Evolutionary conservation across 1,284 basidiomycete species (phyloP), one percentile per base, ranked within the genome.

Genomic region (Moesziomyces sp.): DNA sequence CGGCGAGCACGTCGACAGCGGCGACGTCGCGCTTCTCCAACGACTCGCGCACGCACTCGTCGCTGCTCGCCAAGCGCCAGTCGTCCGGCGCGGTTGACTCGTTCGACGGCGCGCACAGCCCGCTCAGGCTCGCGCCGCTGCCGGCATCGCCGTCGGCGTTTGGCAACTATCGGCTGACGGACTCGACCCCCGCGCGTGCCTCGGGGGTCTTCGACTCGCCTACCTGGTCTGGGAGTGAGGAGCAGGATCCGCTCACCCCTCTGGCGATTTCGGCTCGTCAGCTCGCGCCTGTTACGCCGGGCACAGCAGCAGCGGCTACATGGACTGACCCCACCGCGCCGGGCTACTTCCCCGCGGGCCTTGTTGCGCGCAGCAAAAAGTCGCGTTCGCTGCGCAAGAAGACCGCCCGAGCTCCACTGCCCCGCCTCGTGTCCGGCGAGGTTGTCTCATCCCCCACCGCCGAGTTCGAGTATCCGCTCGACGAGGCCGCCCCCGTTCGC

Each of bases 261-360:
- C 56, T 63, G 24, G 66, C 60, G 3, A 23, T 44, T 1, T 45
- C 44, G 3, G 26, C 38, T 4, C 40, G 24, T 8, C 47, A 56
- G 28, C 46, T 43, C 14, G 61, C 60, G 8, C 57, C 58, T 0
- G 55, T 71, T 46, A 71, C 73, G 1, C 73, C 73, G 16, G 54
- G 60, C 26, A 62, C 67, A n/a, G 73, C 73, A 3, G 73, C 73
- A 0, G 73, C 73, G 8, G 73, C 73, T 0, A 75, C 73, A 3
- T 75, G 73, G 73, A 67, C 60, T 9, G 73, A 75, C 23, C 63
- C 73, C n/a, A 49, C 63, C 3, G 59, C 73, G 18, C 68, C 68
- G 3, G 60, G 51, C 45, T 75, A 71, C 47, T 74, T 74, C 33
- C 62, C 72, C 8, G 58, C 72, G 2, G 60, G 58, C 10, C 60